phyloP scores from a whole-genome alignment of 805 yeast species.

The Kregervanrija fluxuum region DNA sequence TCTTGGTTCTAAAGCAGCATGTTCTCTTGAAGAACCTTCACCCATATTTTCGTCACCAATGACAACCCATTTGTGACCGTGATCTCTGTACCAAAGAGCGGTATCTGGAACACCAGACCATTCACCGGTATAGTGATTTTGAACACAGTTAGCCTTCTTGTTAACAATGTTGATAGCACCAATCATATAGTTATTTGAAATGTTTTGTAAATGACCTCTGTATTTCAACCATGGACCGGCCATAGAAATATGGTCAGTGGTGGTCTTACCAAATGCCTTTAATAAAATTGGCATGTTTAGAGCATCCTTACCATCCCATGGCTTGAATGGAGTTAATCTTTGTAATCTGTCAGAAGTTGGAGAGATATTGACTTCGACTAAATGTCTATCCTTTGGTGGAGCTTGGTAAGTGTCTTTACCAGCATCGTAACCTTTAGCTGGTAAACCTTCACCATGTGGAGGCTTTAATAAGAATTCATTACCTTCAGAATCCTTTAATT shows the following conservation, averaged over 20 bases:
- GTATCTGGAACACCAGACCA: slow-evolving; percentile 96
- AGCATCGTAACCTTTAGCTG: slow-evolving; percentile 54
- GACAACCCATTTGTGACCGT: slow-evolving; percentile 92
- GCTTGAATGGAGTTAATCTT: slow-evolving; percentile 83
- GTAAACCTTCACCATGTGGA: slow-evolving; percentile 81
- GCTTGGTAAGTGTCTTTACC: slow-evolving; percentile 90
- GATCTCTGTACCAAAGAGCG: slow-evolving; percentile 89
- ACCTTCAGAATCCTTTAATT: slow-evolving; percentile 67
- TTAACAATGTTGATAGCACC: slow-evolving; percentile 98
- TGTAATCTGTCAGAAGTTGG: slow-evolving; percentile 97
- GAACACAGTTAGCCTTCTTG: slow-evolving; percentile 86
- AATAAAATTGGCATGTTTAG: slow-evolving; percentile 83
- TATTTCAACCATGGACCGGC: slow-evolving; percentile 99
- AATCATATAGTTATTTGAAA: slow-evolving; percentile 98
- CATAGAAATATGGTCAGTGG: slow-evolving; percentile 99
- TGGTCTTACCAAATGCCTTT: slow-evolving; percentile 95
- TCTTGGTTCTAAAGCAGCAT: slow-evolving; percentile 99
- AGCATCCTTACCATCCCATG: slow-evolving; percentile 97
- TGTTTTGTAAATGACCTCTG: slow-evolving; percentile 99
- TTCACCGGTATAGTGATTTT: slow-evolving; percentile 86
- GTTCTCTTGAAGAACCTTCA: slow-evolving; percentile 99
- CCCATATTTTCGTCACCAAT: slow-evolving; percentile 98
- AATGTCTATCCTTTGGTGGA: slow-evolving; percentile 81
- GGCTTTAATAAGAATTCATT: slow-evolving; percentile 69
- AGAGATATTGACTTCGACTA: slow-evolving; percentile 66